Percentiles rank a stretch among this genome's conserved stretches.
phyloP scores from a whole-genome alignment of 2,329 filamentous ascomycete species.

The Dothideomycetidae sp. region DNA sequence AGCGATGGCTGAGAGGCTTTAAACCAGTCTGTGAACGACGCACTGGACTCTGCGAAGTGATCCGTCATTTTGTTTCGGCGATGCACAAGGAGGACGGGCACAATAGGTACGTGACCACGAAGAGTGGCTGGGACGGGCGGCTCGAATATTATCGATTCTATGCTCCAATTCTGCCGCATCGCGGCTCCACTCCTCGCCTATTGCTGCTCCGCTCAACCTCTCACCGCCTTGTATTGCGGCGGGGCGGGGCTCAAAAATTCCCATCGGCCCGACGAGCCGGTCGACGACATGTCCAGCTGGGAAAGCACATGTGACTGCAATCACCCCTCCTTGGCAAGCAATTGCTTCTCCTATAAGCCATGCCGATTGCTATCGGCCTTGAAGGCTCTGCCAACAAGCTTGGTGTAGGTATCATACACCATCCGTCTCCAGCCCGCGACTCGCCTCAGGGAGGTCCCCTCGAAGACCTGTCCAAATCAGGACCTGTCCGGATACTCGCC shows the following conservation, averaged over 20 bases:
- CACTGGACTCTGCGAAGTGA: background rate
- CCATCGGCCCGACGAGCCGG: too few relatives aligned
- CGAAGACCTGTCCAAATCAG: constrained; percentile 17
- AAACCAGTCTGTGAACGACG: constrained; percentile 45
- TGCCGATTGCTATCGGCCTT: constrained; percentile 52
- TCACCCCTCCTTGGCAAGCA: background rate
- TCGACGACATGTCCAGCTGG: background rate
- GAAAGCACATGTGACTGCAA: background rate
- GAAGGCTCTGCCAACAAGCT: constrained; percentile 98
- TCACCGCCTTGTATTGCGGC: too few relatives aligned
- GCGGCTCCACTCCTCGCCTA: too few relatives aligned
- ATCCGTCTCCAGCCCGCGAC: constrained; percentile 38
- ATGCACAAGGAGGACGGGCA: too few relatives aligned
- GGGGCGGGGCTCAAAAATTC: too few relatives aligned
- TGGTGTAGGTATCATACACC: constrained; percentile 80
- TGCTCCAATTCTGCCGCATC: background rate
- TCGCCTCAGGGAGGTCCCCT: constrained; percentile 13
- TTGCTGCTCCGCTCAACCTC: too few relatives aligned
- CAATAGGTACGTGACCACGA: too few relatives aligned
- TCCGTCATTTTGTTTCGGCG: background rate
- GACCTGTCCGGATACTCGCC: constrained; percentile 57
- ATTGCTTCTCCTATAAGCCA: constrained; percentile 9
- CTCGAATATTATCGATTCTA: background rate
- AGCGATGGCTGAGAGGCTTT: constrained; percentile 37
- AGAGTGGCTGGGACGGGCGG: background rate